Evolutionary conservation across 129 eudicot genomes (phyloP), one percentile per base, ranked within the genome.

Genomic region (Artemisia tridentata): DNA sequence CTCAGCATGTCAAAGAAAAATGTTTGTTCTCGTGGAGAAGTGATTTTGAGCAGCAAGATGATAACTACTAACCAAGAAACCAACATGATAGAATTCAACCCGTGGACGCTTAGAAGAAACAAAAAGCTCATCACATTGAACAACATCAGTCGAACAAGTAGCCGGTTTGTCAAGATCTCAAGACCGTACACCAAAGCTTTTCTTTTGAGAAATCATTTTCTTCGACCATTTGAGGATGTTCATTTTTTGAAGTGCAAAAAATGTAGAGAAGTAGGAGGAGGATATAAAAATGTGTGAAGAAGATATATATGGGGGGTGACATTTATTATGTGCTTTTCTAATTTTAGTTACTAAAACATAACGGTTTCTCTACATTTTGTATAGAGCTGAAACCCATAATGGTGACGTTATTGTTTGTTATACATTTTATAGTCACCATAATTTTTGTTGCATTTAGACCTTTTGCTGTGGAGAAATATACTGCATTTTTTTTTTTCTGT

Each of bases 101-200:
- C 41, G 14, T 16, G 61, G 16, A 75, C 13, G 16, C 50, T 25
- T 65, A 7, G 34, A 18, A 5, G 71, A 21, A 47, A 62, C 14
- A 68, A 83, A 79, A 10, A 71, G 75, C 46, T 83, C 81, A n/a
- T 83, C 81, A 41, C 87, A 79, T 9, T 11, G 69, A 75, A 83
- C 60, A 2, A 55, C 68, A 4, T 11, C 9, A 12, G 34, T 19
- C 11, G 41, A 75, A 43, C 48, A 15, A 16, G 46, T 1, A 77
- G 66, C 20, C 45, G 38, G 11, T 10, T 46, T 69, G n/a, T 25
- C 63, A 3, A 9, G 43, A 46, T 41, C 16, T 43, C 27, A 73
- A 51, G 68, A 17, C 2, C 13, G 47, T 46, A 46, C 57, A 57
- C 46, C 11, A 19, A 27, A 13, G 19, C 8, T 6, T 3, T 53